phyloP scores from a whole-genome alignment of 2,329 filamentous ascomycete species.

The Diaporthe longicolla region DNA sequence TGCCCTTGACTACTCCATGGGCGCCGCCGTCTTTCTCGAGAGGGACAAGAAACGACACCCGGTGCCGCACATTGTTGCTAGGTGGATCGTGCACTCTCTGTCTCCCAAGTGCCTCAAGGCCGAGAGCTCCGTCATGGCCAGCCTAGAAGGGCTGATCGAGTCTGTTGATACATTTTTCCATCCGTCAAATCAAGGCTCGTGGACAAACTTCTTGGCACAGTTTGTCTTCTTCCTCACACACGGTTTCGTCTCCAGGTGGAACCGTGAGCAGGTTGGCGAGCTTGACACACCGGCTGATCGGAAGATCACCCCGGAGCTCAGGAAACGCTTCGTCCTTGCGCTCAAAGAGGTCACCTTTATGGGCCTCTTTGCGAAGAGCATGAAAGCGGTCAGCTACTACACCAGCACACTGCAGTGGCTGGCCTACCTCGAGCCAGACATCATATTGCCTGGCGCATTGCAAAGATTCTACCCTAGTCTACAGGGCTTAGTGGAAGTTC shows the following conservation, averaged over 20 bases:
- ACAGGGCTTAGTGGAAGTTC: slow-evolving; percentile 96
- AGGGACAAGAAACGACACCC: slow-evolving; percentile 96
- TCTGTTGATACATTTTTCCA: slow-evolving; percentile 99
- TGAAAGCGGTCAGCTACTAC: slow-evolving; percentile 91
- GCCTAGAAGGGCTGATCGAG: slow-evolving; percentile 91
- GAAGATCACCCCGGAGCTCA: slow-evolving; percentile 83
- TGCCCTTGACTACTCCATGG: slow-evolving; percentile 84
- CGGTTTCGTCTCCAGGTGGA: slow-evolving; percentile 98
- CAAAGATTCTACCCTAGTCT: slow-evolving; percentile 98
- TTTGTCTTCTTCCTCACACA: slow-evolving; percentile 93
- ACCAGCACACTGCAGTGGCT: slow-evolving; percentile 90
- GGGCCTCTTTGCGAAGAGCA: slow-evolving; percentile 97
- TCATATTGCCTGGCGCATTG: slow-evolving; percentile 92
- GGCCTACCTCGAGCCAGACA: slow-evolving; percentile 89
- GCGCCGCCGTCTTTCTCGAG: slow-evolving; percentile 88
- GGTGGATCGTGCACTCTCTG: slow-evolving; percentile 93
- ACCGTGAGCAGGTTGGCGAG: slow-evolving; percentile 92
- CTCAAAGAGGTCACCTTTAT: slow-evolving; percentile 96
- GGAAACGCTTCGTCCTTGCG: slow-evolving; percentile 89
- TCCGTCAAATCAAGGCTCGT: slow-evolving; percentile 92
- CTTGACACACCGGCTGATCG: slow-evolving; percentile 87
- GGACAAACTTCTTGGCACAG: slow-evolving; percentile 92
- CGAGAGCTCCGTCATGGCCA: slow-evolving; percentile 84
- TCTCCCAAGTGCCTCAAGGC: slow-evolving; percentile 85
- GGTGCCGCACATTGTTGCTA: slow-evolving; percentile 89